phyloP scores from a whole-genome alignment of 257 asterid species.

The Solanum raphanifolium region DNA sequence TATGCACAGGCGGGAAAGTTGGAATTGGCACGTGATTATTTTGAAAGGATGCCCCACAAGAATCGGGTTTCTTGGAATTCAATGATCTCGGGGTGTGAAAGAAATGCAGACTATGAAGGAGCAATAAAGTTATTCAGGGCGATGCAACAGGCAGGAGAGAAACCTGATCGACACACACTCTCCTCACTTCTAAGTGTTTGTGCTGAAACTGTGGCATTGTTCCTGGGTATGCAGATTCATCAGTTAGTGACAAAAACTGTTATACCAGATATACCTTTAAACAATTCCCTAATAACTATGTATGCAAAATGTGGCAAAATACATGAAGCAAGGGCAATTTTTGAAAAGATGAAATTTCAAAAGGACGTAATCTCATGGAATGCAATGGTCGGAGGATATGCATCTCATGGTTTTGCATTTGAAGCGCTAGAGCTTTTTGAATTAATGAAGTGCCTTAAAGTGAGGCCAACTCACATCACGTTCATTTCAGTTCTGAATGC shows the following conservation, averaged over 20 bases:
- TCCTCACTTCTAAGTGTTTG: constrained; percentile 76
- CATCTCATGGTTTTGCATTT: constrained; percentile 53
- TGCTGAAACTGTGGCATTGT: constrained; percentile 56
- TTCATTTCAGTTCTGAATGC: constrained; percentile 76
- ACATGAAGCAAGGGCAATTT: constrained; percentile 52
- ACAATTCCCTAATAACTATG: constrained; percentile 81
- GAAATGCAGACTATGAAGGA: constrained; percentile 38
- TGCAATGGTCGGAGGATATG: constrained; percentile 86
- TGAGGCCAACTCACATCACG: constrained; percentile 59
- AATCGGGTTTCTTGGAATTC: constrained; percentile 69
- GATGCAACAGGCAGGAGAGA: constrained; percentile 71
- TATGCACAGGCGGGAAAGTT: constrained; percentile 44
- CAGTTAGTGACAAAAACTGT: constrained; percentile 47
- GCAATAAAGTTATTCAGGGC: constrained; percentile 42
- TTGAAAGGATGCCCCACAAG: constrained; percentile 54
- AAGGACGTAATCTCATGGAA: constrained; percentile 81
- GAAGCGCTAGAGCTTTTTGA: constrained; percentile 68
- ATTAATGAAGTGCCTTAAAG: constrained; percentile 44
- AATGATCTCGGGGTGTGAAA: constrained; percentile 66
- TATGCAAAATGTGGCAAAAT: constrained; percentile 75
- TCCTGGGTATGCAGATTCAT: constrained; percentile 67
- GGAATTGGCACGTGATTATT: constrained; percentile 45
- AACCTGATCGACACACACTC: constrained; percentile 65
- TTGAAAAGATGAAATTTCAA: constrained; percentile 39
- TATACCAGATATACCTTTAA: constrained; percentile 58